Conservation (phyloP, 768 basidiomycete species). For the Mycena amicta region DNA sequence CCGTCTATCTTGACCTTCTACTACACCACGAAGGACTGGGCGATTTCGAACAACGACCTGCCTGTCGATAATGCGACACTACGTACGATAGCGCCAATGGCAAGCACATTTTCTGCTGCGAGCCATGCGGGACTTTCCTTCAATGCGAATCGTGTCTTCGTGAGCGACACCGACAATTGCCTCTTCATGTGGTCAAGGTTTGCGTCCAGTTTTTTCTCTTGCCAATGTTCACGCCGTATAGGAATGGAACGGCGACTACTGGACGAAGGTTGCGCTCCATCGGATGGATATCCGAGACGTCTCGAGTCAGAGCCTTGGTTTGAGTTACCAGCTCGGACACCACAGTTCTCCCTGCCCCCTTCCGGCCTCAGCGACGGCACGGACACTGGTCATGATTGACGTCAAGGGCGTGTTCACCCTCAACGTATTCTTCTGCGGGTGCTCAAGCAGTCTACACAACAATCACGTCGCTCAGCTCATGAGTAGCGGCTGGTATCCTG, state of each 20-base stretch:
- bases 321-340: not conserved
- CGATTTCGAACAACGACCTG: not conserved
- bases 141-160: not conserved
- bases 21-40: not conserved
- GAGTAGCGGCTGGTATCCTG: conserved; percentile 16
- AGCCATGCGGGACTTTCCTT: not conserved
- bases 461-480: conserved; percentile 5
- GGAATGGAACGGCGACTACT: not conserved
- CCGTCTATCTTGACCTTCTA: not conserved
- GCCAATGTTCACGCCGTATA: not conserved
- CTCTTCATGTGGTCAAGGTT: not conserved
- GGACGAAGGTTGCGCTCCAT: not conserved
- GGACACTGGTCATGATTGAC: not conserved
- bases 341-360: not conserved
- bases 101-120: not conserved
- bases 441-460: not conserved
- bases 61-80: not conserved
- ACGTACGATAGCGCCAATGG: not conserved
- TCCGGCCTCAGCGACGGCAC: not conserved
- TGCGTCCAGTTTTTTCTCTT: not conserved
- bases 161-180: not conserved
- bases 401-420: not conserved
- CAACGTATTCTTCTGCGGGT: not conserved
- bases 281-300: too few relatives aligned
- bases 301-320: not conserved